Base-by-base conservation (phyloP, 345 rosid species). In the Lenwebbia sp. region DNA sequence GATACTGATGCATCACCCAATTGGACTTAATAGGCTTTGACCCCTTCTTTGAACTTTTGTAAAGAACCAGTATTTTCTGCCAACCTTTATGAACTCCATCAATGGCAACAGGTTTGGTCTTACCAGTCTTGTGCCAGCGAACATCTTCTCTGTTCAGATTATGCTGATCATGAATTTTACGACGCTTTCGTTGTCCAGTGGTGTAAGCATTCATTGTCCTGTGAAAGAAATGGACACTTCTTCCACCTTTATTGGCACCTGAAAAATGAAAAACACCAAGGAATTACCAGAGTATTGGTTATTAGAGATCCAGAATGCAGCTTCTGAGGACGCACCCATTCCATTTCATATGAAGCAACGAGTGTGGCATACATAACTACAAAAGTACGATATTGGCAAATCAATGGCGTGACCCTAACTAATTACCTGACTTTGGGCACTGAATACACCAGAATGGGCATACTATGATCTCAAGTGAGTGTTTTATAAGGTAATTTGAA, bases 111-210 rank as follows among this genome's bases (percentile, higher is more conserved):
- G 90, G 53, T 89, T 93, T 96, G 82, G 97, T 97, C 91, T 89
- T 94, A 56, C 99, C 99, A 12, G 99, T 97, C 92, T 97, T 97
- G 88, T 97, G 99, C 99, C 99, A 97, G 85, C 99, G 97, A 37
- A 94, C 97, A 86, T 89, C 91, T 81, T 94, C 97, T 88, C 89
- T 91, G 17, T 87, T 52, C 3, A 89, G 57, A 89, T 88, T 86
- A 40, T 89, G 84, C n/a, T 92, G 91, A 76, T 78, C 58, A 41
- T 92, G 94, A 89, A 97, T 90, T 92, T 92, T 96, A 37, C 99
- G 91, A 76, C 99, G 99, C 92, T 97, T 97, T 74, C 99, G 90
- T 85, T 93, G 96, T 58, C 99, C 99, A 56, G 97, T 96, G 47
- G 98, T 90, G 86, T 97, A 96, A 52, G 99, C 99, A 86, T 97